Base-by-base conservation (phyloP, 2,329 filamentous ascomycete species). In the Fusarium solani-melongenae region DNA sequence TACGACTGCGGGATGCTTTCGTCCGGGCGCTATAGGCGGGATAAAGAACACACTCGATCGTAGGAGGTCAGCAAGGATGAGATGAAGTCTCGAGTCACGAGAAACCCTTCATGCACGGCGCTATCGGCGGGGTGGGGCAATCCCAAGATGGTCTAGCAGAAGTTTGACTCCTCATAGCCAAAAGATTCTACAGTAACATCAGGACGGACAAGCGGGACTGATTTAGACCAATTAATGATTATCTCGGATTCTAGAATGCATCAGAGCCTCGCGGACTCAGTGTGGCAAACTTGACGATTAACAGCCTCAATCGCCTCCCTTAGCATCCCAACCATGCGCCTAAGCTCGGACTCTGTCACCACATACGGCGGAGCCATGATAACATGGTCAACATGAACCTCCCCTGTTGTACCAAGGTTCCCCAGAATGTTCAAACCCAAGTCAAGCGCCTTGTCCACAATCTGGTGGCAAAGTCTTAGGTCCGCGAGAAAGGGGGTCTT, bases 401-500 rank as follows among this genome's bases (percentile, higher is more conserved):
- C 39, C 6, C 39, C 39, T 8, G 39, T 44, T 44, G 20, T 22
- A 14, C 39, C 39, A 20, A 44, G 39, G 20, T 44, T 44, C 12
- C 39, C 39, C 39, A 44, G 20, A 44, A 44, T 44, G 39, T 44
- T 44, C 39, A 44, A 44, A 4, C 39, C 39, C 20, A 44, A 2
- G 12, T 44, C 39, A 44, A 44, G 39, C 6, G 39, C 39, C 20
- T 44, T 44, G 39, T 44, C 39, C 20, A 44, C 39, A 44, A 44
- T 44, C 39, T 22, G 39, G 39, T 44, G 39, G 39, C 39, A 44
- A 22, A 76, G 27, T 0, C 66, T 67, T 0, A 76, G 31, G 10
- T 60, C 64, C 11, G 44, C 57, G 1, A 73, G 64, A 49, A 77
- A 77, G 0, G 75, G 75, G 0, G 24, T 39, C 14, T 77, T 77